These are phyloP conservation scores for Sherardia arvensis DNA, from an alignment of 257 asterid species.

Conservation along the genomic window DNA sequence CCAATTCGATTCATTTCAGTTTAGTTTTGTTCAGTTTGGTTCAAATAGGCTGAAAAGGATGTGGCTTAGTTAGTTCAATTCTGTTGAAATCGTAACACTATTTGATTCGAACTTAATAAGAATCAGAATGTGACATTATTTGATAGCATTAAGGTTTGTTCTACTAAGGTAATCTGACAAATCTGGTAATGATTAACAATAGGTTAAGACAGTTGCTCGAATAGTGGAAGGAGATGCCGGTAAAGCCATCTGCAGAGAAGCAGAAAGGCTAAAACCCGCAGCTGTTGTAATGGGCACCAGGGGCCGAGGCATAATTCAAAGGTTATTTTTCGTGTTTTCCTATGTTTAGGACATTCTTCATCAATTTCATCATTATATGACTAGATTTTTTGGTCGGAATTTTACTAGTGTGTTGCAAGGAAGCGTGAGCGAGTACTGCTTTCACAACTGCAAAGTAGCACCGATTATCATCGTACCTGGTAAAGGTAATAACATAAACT, in stretches of 20 bases:
- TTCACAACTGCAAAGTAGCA: constrained; percentile 37
- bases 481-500: constrained; percentile 13
- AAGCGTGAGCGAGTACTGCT: constrained; percentile 36
- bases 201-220: constrained; percentile 71
- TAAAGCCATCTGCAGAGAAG: constrained; percentile 82
- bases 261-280: constrained; percentile 80
- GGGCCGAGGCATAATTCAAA: constrained; percentile 67
- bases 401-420: constrained; percentile 34
- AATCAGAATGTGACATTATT: neutral
- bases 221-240: constrained; percentile 97
- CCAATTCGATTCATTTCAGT: too few species aligned
- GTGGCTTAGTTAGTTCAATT: neutral
- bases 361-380: constrained; percentile 1
- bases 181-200: constrained; percentile 2
- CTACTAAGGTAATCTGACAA: neutral
- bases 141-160: neutral
- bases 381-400: neutral
- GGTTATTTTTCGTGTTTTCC: constrained; percentile 25
- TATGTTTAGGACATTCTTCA: neutral
- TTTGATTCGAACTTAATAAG: neutral
- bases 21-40: too few species aligned
- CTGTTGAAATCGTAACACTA: neutral
- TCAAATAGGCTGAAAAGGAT: neutral
- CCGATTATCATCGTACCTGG: constrained; percentile 37
- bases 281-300: constrained; percentile 91